phyloP scores from a whole-genome alignment of 768 basidiomycete species.

The Fomitopsis serialis region DNA sequence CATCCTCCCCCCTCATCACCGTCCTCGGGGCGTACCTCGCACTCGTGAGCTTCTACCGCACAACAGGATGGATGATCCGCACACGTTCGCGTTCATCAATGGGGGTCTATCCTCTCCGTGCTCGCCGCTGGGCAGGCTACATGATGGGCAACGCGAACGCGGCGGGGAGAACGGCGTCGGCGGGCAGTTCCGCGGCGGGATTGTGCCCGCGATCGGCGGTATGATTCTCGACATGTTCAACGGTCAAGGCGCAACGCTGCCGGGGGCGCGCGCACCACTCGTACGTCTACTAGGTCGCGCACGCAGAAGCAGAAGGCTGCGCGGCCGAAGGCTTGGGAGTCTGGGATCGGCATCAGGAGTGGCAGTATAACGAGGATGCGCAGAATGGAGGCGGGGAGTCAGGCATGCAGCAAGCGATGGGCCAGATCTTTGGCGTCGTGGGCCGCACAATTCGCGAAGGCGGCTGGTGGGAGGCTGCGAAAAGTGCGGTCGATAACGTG shows the following conservation, averaged over 20 bases:
- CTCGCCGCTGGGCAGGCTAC: slow-evolving; percentile 55
- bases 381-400: slow-evolving; percentile 17
- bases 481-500: neutral
- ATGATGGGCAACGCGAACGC: slow-evolving; percentile 33
- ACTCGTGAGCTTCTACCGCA: slow-evolving; percentile 72
- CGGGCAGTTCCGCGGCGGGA: slow-evolving; percentile 22
- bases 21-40: slow-evolving; percentile 71
- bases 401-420: slow-evolving; percentile 42
- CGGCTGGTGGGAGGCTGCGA: neutral
- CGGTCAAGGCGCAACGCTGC: slow-evolving; percentile 28
- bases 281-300: slow-evolving; percentile 15
- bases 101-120: slow-evolving; percentile 57
- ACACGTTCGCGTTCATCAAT: slow-evolving; percentile 65
- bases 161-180: slow-evolving; percentile 29
- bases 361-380: slow-evolving; percentile 41
- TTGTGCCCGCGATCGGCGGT: slow-evolving; percentile 35
- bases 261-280: slow-evolving; percentile 19
- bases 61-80: slow-evolving; percentile 69
- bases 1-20: slow-evolving; percentile 67
- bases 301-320: slow-evolving; percentile 11
- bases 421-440: slow-evolving; percentile 32
- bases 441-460: neutral
- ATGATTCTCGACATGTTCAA: slow-evolving; percentile 39
- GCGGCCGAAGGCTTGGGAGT: slow-evolving; percentile 56
- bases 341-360: slow-evolving; percentile 57